phyloP scores from a whole-genome alignment of 2,329 filamentous ascomycete species.

The Xylariales sp. region DNA sequence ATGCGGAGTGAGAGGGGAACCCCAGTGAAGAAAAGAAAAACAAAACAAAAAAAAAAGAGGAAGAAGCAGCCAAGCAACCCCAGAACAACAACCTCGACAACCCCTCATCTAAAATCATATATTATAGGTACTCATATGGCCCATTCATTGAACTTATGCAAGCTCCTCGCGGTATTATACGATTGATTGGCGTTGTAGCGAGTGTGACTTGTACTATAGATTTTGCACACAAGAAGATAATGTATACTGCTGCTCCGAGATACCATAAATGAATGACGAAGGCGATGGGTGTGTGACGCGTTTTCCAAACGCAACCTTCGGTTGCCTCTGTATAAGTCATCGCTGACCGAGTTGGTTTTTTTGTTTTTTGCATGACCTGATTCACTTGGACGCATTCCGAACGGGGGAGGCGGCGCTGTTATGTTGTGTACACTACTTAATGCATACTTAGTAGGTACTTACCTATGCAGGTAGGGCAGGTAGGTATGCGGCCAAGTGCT shows the following conservation, averaged over 20 bases:
- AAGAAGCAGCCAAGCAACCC: not conserved
- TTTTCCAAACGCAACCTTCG: not conserved
- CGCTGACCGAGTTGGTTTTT: conserved; percentile 29
- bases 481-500: too few relatives aligned
- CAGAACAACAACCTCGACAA: not conserved
- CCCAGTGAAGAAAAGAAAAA: too few relatives aligned
- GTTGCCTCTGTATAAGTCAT: conserved; percentile 9
- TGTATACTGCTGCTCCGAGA: too few relatives aligned
- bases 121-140: too few relatives aligned
- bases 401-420: conserved; percentile 3
- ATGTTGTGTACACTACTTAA: not conserved
- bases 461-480: too few relatives aligned
- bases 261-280: too few relatives aligned
- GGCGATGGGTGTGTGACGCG: not conserved
- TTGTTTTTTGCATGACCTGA: conserved; percentile 15
- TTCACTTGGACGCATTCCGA: conserved; percentile 27
- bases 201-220: too few relatives aligned
- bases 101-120: not conserved
- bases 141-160: not conserved
- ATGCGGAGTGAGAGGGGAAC: not conserved
- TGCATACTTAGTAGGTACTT: too few relatives aligned
- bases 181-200: too few relatives aligned
- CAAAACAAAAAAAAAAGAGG: not conserved
- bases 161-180: not conserved
- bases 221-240: too few relatives aligned